These are phyloP conservation scores for Allomyces macrogynus DNA, from an alignment of 192 early-diverging fungal genomes.

Conservation along the genomic window DNA sequence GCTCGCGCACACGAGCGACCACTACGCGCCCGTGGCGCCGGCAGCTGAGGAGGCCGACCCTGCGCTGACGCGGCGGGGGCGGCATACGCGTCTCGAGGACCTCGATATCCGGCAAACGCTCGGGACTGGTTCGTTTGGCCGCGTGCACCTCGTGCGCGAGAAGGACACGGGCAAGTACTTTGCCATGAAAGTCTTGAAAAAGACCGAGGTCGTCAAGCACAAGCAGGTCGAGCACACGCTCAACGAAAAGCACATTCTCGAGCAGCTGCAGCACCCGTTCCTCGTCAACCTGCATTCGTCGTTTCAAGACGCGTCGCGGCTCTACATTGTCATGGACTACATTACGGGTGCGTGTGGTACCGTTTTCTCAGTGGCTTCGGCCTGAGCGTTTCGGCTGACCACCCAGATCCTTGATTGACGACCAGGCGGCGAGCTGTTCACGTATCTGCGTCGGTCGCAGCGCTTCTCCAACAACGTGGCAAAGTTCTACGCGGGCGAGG, in stretches of 20 bases:
- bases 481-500: slow-evolving; percentile 57
- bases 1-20: background rate
- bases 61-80: too few species aligned
- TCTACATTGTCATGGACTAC: slow-evolving; percentile 37
- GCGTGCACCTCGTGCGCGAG: slow-evolving; percentile 2
- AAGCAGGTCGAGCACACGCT: slow-evolving; percentile 35
- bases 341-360: slow-evolving; percentile 32
- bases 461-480: slow-evolving; percentile 51
- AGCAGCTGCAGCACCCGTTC: slow-evolving; percentile 21
- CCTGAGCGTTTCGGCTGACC: slow-evolving; percentile 3
- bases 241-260: slow-evolving; percentile 37
- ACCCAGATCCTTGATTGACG: too few species aligned
- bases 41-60: background rate
- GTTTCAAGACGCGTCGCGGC: slow-evolving; percentile 25
- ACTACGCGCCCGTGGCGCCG: background rate
- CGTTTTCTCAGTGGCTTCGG: slow-evolving; percentile 19
- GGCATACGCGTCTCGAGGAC: background rate
- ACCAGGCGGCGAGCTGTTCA: slow-evolving; percentile 17
- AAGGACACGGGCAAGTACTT: slow-evolving; percentile 24
- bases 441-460: slow-evolving; percentile 8
- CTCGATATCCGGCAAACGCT: slow-evolving; percentile 2
- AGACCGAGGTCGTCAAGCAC: slow-evolving; percentile 26
- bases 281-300: slow-evolving; percentile 30
- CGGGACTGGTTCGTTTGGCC: slow-evolving; percentile 2
- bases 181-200: slow-evolving; percentile 35